Evolutionary conservation across 768 basidiomycete species (phyloP).

Genomic region (Gymnopilus dilepis): DNA sequence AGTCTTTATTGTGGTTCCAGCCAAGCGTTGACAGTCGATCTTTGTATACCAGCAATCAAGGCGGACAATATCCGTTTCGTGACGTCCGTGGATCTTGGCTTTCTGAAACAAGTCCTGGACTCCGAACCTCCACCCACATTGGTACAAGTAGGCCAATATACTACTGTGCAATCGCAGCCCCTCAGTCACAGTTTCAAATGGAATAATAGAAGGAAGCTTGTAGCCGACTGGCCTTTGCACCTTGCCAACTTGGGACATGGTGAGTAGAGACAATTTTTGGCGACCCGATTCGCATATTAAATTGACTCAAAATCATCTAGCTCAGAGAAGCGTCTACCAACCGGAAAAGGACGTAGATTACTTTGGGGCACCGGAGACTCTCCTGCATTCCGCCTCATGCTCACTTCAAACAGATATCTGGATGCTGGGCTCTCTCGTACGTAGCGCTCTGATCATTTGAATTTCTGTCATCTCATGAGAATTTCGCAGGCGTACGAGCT

Average conservation of each 20-base stretch:
- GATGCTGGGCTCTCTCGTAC: slow-evolving; percentile 21
- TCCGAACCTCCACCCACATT: slow-evolving; percentile 15
- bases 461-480: background rate
- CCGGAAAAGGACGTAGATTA: slow-evolving; percentile 16
- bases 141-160: slow-evolving; percentile 3
- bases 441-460: background rate
- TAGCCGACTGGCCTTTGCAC: slow-evolving; percentile 20
- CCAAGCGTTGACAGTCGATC: too few species aligned
- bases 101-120: slow-evolving; percentile 9
- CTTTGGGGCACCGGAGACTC: slow-evolving; percentile 19
- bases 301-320: background rate
- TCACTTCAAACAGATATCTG: slow-evolving; percentile 25
- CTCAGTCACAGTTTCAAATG: slow-evolving; percentile 13
- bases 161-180: slow-evolving; percentile 20
- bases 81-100: slow-evolving; percentile 1
- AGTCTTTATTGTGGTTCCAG: too few species aligned
- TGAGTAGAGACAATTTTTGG: too few species aligned
- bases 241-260: slow-evolving; percentile 20
- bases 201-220: slow-evolving; percentile 15
- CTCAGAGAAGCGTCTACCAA: slow-evolving; percentile 14
- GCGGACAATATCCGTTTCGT: slow-evolving; percentile 17
- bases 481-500: slow-evolving; percentile 11
- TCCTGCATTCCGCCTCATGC: slow-evolving; percentile 13
- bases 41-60: slow-evolving; percentile 17
- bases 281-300: too few species aligned